Base-by-base conservation (phyloP, 129 eudicot species). In the Artemisia tridentata region DNA sequence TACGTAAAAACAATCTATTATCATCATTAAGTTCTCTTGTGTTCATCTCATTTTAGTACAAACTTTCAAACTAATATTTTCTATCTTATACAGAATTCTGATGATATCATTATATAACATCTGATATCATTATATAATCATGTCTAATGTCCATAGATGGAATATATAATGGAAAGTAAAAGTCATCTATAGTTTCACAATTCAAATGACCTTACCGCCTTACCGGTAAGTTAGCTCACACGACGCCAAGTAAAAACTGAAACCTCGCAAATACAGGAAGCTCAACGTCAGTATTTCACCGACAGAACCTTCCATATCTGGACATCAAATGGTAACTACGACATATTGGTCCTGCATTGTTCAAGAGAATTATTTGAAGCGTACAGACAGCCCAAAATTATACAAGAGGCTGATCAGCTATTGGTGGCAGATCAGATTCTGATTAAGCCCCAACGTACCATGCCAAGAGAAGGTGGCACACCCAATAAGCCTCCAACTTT, bases 401-500 rank as follows among this genome's bases (percentile, higher is more conserved):
- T 74, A 67, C 63, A 67, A 81, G 68, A 67, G 74, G 82, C 61
- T 23, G 63, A 72, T 72, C 47, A 70, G 80, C 54, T 62, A 62
- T 46, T 68, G 14, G 67, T 19, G 69, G 63, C 63, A 57, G 73
- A 68, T 63, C 69, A 77, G 77, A 72, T 63, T 74, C 69, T 18
- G 82, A 49, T 7, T 66, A 41, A 54, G 76, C 69, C 68, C 72
- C 79, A 54, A 34, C 55, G 46, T 80, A 68, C 59, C 17, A 74
- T 75, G 66, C 74, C 73, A 75, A 79, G 50, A 65, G 59, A 69
- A 78, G 78, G 62, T 59, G 71, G 58, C 81, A 81, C 68, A 68
- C 71, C 84, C 84, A 69, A 73, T 71, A 67, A 77, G 75, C 78
- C 81, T 73, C 81, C 81, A 61, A 80, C 77, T 76, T 74, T 82